Evolutionary conservation across 495 filamentous ascomycete species (phyloP).

Genomic region (Xylaria nigripes): DNA sequence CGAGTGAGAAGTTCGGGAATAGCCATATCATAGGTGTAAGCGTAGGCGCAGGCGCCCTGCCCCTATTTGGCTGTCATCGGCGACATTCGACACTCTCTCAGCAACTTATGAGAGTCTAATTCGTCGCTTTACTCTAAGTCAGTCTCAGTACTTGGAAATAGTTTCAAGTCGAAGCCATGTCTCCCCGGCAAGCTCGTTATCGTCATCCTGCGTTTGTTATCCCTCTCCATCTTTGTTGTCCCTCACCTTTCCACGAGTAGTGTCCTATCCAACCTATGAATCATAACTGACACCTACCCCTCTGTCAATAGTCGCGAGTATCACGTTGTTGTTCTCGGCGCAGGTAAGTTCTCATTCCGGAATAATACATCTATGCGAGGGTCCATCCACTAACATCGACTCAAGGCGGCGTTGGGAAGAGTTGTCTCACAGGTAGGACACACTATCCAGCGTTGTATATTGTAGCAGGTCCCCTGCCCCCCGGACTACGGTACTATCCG

Average conservation of each 20-base stretch:
- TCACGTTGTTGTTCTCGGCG: constrained; percentile 84
- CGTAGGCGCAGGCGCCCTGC: constrained; percentile 10
- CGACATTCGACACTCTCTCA: neutral
- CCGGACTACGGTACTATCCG: constrained; percentile 1
- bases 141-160: neutral
- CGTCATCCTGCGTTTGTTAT: constrained; percentile 19
- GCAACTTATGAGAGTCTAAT: neutral
- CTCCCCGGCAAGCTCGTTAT: constrained; percentile 17
- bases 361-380: neutral
- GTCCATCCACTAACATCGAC: constrained; percentile 19
- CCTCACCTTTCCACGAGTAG: neutral
- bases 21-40: neutral
- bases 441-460: neutral
- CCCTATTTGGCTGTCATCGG: constrained; percentile 16
- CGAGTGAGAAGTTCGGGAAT: constrained; percentile 1
- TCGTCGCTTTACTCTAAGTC: neutral
- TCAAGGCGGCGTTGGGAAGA: constrained; percentile 92
- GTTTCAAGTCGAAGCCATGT: constrained; percentile 19
- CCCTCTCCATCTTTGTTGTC: neutral
- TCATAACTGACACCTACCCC: constrained; percentile 12
- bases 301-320: constrained; percentile 61
- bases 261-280: neutral
- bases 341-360: constrained; percentile 47
- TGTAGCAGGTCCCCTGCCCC: neutral
- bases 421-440: constrained; percentile 84